These are phyloP conservation scores for Metarhizium rileyi DNA, from an alignment of 2,329 filamentous ascomycete species.

Conservation along the genomic window DNA sequence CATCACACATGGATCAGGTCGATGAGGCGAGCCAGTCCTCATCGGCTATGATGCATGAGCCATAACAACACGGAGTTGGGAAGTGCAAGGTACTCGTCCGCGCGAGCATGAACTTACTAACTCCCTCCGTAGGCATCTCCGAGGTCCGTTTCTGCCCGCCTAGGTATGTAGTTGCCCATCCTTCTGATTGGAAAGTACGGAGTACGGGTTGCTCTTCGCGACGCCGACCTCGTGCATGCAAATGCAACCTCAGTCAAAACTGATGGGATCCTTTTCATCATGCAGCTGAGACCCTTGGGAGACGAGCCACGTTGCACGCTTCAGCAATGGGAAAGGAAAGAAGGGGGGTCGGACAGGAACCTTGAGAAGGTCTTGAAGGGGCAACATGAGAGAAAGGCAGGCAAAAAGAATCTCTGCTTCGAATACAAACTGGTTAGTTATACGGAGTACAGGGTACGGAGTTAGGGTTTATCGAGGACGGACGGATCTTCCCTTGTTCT, in stretches of 20 bases:
- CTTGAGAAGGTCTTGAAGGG: too few species aligned
- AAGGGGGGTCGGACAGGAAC: too few species aligned
- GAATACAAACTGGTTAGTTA: slow-evolving; percentile 16
- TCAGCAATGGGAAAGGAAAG: too few species aligned
- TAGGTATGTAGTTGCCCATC: neutral
- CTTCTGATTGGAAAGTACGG: neutral
- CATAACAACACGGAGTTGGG: neutral
- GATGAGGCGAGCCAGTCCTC: neutral
- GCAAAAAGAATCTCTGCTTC: slow-evolving; percentile 5
- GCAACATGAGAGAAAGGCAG: too few species aligned
- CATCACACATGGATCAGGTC: neutral
- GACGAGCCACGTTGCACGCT: slow-evolving; percentile 26
- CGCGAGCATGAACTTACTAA: neutral
- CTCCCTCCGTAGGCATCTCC: neutral
- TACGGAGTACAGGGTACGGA: too few species aligned
- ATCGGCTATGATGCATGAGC: neutral
- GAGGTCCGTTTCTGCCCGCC: neutral
- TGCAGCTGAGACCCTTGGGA: slow-evolving; percentile 7
- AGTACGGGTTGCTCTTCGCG: too few species aligned
- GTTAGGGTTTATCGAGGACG: slow-evolving; percentile 4
- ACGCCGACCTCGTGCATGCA: neutral
- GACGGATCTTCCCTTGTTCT: slow-evolving; percentile 10
- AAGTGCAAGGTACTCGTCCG: neutral
- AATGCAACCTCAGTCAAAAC: neutral
- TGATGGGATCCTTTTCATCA: neutral